Base-by-base conservation (phyloP, 2,329 filamentous ascomycete species). In the Aspergillus pseudoglaucus region DNA sequence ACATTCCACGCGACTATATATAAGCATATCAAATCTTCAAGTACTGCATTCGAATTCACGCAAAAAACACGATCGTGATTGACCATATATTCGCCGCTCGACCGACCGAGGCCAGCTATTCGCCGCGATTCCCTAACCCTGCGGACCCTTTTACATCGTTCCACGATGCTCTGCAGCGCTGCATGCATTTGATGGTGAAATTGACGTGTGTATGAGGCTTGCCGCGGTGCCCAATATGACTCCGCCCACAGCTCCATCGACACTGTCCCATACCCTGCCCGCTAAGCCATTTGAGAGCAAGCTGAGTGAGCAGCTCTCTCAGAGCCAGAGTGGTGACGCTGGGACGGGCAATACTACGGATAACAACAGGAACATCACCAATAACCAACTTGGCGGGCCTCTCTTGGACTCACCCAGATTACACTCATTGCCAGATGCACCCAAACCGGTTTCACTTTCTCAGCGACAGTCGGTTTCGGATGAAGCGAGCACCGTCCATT, bases 391-490 rank as follows among this genome's bases (percentile, higher is more conserved):
- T 39, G 58, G 58, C 25, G 48, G 59, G 8, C 53, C 59, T 32
- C 51, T 59, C 44, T 56, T 65, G 27, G 59, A 57, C 32, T 62
- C 67, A n/a, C 60, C 67, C 20, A 85, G 81, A 65, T 74, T 78
- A 35, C 75, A 83, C 53, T 86, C 83, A 44, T 67, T 87, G 51
- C 86, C 84, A 4, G 84, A 87, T 63, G 79, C 81, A 42, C 79
- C 81, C 7, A 80, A 77, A 52, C 73, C 73, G 20, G 73, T 76
- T 54, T 67, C 83, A 15, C 81, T 79, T 4, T 76, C 81, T 3
- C 17, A 15, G 9, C 38, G 10, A 15, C 82, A 82, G 33, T 79
- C 83, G 38, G 77, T 81, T 44, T 65, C 80, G 46, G 75, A 78
- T 46, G 73, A 78, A n/a, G 55, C 51, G 37, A 72, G 76, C 14